These are phyloP conservation scores for Heteromeles arbutifolia DNA, from an alignment of 306 rosid species.

Conservation along the genomic window DNA sequence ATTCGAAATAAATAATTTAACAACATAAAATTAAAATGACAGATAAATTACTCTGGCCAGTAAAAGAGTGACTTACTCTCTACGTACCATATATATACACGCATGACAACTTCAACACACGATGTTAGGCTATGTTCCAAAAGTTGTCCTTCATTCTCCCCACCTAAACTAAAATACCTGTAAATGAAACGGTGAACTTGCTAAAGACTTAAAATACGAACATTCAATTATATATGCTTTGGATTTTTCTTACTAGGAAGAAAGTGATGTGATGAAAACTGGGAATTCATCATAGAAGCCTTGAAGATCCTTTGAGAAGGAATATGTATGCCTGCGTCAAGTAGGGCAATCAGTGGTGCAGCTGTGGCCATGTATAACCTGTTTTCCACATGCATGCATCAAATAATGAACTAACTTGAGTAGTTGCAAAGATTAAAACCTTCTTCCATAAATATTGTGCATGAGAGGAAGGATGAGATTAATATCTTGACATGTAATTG, in stretches of 20 bases:
- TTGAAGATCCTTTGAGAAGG: background rate
- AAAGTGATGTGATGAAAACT: background rate
- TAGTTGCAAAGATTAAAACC: background rate
- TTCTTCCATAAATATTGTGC: too few species aligned
- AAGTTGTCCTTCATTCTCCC: background rate
- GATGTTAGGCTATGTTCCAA: background rate
- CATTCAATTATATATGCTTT: background rate
- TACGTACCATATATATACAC: background rate
- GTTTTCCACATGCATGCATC: background rate
- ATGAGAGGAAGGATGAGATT: background rate
- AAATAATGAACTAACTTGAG: background rate
- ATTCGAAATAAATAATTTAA: too few species aligned
- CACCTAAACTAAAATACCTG: background rate
- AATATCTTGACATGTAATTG: background rate
- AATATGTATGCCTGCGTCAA: background rate
- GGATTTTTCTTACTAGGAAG: slow-evolving; percentile 5
- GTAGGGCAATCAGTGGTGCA: background rate
- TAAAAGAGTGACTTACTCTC: too few species aligned
- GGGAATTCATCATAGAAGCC: background rate
- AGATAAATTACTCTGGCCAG: too few species aligned
- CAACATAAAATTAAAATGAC: background rate
- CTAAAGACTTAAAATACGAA: background rate
- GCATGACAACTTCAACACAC: background rate
- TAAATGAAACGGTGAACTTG: background rate
- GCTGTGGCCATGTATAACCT: background rate